These are phyloP conservation scores for Cyberlindnera euphorbiae DNA, from an alignment of 805 yeast species.

Conservation along the genomic window DNA sequence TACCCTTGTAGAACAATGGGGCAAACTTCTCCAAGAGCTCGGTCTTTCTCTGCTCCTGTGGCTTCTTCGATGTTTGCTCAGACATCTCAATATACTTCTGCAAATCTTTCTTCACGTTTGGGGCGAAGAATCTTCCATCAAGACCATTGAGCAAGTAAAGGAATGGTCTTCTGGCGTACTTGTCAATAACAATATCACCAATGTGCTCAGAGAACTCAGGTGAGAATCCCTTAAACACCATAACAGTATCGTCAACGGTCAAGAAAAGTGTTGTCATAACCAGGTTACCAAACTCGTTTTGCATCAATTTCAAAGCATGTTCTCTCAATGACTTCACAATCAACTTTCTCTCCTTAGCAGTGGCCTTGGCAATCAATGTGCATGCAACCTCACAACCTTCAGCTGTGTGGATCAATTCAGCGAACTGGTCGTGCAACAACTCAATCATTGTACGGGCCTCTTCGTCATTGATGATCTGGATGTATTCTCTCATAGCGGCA, in stretches of 20 bases:
- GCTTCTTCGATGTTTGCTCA: slow-evolving; percentile 76
- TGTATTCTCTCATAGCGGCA: slow-evolving; percentile 91
- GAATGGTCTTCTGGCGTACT: slow-evolving; percentile 85
- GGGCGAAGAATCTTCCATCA: slow-evolving; percentile 79
- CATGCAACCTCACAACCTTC: slow-evolving; percentile 94
- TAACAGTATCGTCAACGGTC: slow-evolving; percentile 91
- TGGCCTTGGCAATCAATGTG: slow-evolving; percentile 71
- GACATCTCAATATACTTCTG: slow-evolving; percentile 56
- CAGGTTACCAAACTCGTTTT: slow-evolving; percentile 80
- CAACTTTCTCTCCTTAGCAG: slow-evolving; percentile 86
- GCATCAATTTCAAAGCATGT: slow-evolving; percentile 70
- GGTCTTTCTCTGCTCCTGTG: slow-evolving; percentile 64
- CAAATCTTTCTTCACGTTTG: slow-evolving; percentile 57
- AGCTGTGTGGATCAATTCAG: slow-evolving; percentile 91
- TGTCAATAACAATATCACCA: slow-evolving; percentile 55
- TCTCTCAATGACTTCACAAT: slow-evolving; percentile 68
- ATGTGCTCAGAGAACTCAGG: slow-evolving; percentile 50
- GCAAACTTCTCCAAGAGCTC: slow-evolving; percentile 65
- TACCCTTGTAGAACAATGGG: slow-evolving; percentile 56
- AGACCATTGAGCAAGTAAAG: slow-evolving; percentile 74
- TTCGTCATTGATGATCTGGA: slow-evolving; percentile 60
- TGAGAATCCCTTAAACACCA: slow-evolving; percentile 67
- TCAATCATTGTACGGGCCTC: slow-evolving; percentile 82
- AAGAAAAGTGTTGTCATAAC: slow-evolving; percentile 75
- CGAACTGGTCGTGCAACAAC: slow-evolving; percentile 78